phyloP scores from a whole-genome alignment of 768 basidiomycete species.

The Lactarius quietus region DNA sequence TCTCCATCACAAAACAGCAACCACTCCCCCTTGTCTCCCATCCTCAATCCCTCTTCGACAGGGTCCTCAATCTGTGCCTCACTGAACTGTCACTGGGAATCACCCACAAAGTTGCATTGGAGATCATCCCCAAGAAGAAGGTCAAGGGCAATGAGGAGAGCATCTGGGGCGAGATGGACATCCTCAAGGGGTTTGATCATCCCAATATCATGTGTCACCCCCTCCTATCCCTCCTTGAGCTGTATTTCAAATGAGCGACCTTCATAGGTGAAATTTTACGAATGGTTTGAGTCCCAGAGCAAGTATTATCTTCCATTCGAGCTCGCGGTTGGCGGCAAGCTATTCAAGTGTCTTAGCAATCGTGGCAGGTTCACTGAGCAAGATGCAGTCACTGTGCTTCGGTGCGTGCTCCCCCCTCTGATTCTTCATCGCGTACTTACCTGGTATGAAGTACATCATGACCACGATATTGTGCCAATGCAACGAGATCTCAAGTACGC shows the following conservation, averaged over 20 bases:
- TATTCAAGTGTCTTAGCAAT: constrained; percentile 83
- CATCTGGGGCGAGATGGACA: constrained; percentile 93
- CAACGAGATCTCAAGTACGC: constrained; percentile 90
- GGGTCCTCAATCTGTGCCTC: constrained; percentile 29
- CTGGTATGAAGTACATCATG: constrained; percentile 88
- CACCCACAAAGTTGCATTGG: constrained; percentile 75
- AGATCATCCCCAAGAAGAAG: constrained; percentile 93
- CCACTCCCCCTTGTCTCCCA: not conserved
- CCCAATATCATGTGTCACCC: constrained; percentile 80
- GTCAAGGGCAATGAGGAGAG: constrained; percentile 86
- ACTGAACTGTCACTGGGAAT: constrained; percentile 33
- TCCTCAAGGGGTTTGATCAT: constrained; percentile 85
- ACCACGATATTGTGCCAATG: constrained; percentile 89
- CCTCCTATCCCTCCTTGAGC: constrained; percentile 18
- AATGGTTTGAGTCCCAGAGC: constrained; percentile 91
- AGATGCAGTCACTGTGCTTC: constrained; percentile 76
- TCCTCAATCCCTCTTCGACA: constrained; percentile 15
- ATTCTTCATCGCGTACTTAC: constrained; percentile 38
- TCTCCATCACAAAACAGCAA: not conserved
- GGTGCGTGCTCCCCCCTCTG: constrained; percentile 42
- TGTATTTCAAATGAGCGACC: not conserved
- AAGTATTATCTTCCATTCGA: constrained; percentile 98
- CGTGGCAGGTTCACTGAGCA: constrained; percentile 92
- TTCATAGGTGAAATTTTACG: constrained; percentile 88
- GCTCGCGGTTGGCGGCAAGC: constrained; percentile 89